Evolutionary conservation across 2,329 filamentous ascomycete genomes (phyloP).

Genomic region (Xylaria sp.): DNA sequence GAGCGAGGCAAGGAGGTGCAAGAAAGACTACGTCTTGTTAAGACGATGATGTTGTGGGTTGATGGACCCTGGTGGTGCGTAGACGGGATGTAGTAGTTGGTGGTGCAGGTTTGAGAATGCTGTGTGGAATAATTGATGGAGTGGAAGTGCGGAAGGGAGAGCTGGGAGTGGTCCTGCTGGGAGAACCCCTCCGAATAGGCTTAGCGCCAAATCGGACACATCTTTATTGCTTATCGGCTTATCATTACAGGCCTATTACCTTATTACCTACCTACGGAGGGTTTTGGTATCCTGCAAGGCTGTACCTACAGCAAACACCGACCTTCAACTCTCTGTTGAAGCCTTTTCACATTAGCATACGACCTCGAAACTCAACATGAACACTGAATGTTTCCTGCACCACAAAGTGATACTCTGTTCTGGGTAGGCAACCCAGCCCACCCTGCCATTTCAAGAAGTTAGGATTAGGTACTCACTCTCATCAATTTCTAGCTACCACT

Average conservation of each 20-base stretch:
- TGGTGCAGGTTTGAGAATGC: constrained; percentile 43
- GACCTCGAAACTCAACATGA: background rate
- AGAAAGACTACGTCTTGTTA: constrained; percentile 30
- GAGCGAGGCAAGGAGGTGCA: constrained; percentile 33
- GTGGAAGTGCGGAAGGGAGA: constrained; percentile 46
- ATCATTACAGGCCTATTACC: constrained; percentile 10
- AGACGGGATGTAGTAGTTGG: constrained; percentile 42
- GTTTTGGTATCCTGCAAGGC: background rate
- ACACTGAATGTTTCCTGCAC: background rate
- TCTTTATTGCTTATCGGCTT: constrained; percentile 37
- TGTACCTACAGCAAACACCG: background rate
- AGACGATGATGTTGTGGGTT: constrained; percentile 35
- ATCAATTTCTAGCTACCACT: too few relatives aligned
- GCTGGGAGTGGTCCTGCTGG: constrained; percentile 36
- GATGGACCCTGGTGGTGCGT: constrained; percentile 46
- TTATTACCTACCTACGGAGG: background rate
- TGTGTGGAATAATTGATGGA: constrained; percentile 47
- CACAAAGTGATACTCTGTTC: background rate
- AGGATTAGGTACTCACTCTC: background rate
- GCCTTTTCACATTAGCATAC: background rate
- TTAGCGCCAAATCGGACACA: constrained; percentile 33
- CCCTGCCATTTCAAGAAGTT: too few relatives aligned
- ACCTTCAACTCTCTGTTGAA: background rate
- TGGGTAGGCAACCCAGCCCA: background rate
- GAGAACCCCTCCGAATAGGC: constrained; percentile 32